These are phyloP conservation scores for Pulicaria dysenterica DNA, from an alignment of 129 eudicot species.

Conservation along the genomic window DNA sequence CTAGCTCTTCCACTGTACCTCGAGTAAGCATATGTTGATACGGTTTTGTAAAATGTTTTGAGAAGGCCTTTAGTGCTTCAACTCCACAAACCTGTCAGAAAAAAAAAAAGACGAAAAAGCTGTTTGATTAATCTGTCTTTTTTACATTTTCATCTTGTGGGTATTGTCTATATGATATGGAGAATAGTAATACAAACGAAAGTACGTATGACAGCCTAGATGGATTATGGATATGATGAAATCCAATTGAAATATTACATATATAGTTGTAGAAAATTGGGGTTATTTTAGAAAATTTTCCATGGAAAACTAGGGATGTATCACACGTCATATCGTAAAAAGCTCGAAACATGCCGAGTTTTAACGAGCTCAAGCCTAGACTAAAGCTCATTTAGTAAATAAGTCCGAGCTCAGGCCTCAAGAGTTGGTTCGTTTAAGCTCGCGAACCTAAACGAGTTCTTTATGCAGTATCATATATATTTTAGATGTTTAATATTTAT, in stretches of 20 bases:
- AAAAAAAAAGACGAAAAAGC: background rate
- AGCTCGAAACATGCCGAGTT: too few relatives aligned
- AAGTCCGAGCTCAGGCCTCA: too few relatives aligned
- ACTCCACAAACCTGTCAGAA: conserved; percentile 75
- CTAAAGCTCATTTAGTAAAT: too few relatives aligned
- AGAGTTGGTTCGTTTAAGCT: too few relatives aligned
- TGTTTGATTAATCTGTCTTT: background rate
- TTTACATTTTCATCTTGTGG: background rate
- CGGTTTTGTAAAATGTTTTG: conserved; percentile 59
- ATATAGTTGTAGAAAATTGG: too few relatives aligned
- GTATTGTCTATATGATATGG: background rate
- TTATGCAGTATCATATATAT: too few relatives aligned
- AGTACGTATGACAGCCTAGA: background rate
- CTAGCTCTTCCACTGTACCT: conserved; percentile 75
- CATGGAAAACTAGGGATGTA: too few relatives aligned
- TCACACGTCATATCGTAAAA: background rate
- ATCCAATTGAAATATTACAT: background rate
- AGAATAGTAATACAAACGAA: background rate
- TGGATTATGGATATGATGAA: background rate
- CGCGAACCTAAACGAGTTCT: too few relatives aligned
- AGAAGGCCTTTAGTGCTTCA: conserved; percentile 72
- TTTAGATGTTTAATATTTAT: too few relatives aligned
- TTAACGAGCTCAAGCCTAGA: too few relatives aligned
- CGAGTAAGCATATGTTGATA: conserved; percentile 48
- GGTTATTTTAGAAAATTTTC: too few relatives aligned